A percentile compares a stretch with the other conserved stretches of the same genome.
Conservation (phyloP, 2,329 filamentous ascomycete genomes). For the Graphilbum sp. region DNA sequence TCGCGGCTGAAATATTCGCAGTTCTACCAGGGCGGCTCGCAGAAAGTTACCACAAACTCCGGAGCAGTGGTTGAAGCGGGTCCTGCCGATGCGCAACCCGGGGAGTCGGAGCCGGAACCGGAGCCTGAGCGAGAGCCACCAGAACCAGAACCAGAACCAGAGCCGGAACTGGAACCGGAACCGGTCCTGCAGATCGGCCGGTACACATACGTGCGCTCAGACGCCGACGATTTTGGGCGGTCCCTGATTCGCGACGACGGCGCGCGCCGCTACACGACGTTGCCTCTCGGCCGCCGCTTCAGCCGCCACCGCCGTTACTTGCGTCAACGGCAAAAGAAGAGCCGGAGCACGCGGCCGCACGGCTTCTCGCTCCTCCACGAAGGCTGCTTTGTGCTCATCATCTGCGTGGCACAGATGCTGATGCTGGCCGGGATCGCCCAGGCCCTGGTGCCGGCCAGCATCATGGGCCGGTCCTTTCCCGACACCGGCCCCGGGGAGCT, state of each 20-base stretch:
- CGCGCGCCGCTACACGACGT: slow-evolving; percentile 2
- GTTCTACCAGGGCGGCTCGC: slow-evolving; percentile 3
- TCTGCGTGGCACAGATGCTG: slow-evolving; percentile 26
- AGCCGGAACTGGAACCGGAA: slow-evolving; percentile 7
- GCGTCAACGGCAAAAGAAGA: not conserved
- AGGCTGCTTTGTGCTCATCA: slow-evolving; percentile 20
- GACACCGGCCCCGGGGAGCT: slow-evolving; percentile 26
- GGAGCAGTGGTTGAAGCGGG: not conserved
- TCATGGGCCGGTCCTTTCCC: slow-evolving; percentile 30
- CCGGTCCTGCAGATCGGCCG: slow-evolving; percentile 12
- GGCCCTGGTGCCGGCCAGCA: slow-evolving; percentile 28
- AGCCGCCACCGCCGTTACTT: not conserved
- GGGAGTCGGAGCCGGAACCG: slow-evolving; percentile 7
- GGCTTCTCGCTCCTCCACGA: slow-evolving; percentile 14
- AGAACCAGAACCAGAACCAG: no score
- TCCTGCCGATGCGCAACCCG: not conserved
- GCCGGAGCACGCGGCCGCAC: slow-evolving; percentile 5
- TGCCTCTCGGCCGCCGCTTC: not conserved
- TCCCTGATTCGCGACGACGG: slow-evolving; percentile 8
- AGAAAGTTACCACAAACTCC: not conserved
- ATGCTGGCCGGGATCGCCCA: slow-evolving; percentile 31
- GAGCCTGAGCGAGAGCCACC: no score
- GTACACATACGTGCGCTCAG: slow-evolving; percentile 12
- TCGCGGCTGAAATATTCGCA: slow-evolving; percentile 5
- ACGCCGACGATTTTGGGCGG: slow-evolving; percentile 6